A percentile compares a stretch with the other conserved stretches of the same genome.
These are phyloP conservation scores for Cordyceps farinosa DNA, from an alignment of 2,329 filamentous ascomycete genomes.

Conservation along the genomic window DNA sequence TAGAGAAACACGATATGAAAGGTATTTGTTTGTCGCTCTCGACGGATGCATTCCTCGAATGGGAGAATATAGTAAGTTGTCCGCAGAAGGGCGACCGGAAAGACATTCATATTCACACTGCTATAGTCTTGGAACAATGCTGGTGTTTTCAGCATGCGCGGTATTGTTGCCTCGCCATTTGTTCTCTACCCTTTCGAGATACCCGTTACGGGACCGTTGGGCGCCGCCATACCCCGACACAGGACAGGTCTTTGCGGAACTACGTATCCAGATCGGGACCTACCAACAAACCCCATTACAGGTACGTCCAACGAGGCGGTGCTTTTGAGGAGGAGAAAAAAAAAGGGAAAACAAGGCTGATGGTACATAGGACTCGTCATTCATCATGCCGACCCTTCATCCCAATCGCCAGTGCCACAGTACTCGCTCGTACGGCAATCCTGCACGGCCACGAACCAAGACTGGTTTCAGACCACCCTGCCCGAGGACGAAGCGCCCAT, in stretches of 20 bases:
- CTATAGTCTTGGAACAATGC: constrained; percentile 42
- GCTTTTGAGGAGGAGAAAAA: neutral
- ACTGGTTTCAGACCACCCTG: constrained; percentile 53
- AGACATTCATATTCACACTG: constrained; percentile 19
- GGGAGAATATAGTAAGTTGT: constrained; percentile 47
- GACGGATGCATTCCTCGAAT: constrained; percentile 52
- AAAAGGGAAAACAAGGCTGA: neutral
- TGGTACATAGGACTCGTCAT: constrained; percentile 43
- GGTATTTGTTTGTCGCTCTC: constrained; percentile 50
- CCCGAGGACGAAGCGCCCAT: constrained; percentile 26
- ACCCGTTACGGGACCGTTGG: constrained; percentile 32
- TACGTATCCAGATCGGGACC: constrained; percentile 36
- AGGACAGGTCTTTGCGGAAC: constrained; percentile 44
- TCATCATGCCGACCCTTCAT: constrained; percentile 28
- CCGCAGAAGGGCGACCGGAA: neutral
- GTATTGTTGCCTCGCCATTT: constrained; percentile 51
- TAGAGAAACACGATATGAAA: constrained; percentile 40
- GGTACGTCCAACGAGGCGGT: constrained; percentile 31
- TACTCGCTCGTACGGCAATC: constrained; percentile 53
- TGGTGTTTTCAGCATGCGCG: constrained; percentile 42
- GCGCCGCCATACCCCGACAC: constrained; percentile 33
- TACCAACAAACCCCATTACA: constrained; percentile 44
- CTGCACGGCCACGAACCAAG: constrained; percentile 46
- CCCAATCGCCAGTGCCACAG: constrained; percentile 34
- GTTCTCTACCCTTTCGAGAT: constrained; percentile 50